These are phyloP conservation scores for Wickerhamomyces pijperi DNA, from an alignment of 805 yeast genomes.

Conservation along the genomic window DNA sequence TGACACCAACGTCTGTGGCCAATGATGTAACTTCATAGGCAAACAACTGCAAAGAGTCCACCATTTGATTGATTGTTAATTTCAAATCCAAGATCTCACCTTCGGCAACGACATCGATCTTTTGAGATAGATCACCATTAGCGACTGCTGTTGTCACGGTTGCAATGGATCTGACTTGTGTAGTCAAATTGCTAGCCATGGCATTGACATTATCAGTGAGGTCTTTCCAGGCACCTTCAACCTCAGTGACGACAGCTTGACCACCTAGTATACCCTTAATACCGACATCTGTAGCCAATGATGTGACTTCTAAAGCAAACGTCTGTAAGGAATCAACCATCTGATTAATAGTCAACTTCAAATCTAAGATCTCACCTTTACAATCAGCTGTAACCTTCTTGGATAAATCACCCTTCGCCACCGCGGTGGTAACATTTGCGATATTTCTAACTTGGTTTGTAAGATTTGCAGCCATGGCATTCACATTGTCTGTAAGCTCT, in stretches of 20 bases:
- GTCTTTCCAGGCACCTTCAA: constrained; percentile 81
- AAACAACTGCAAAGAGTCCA: constrained; percentile 75
- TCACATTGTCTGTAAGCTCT: constrained; percentile 81
- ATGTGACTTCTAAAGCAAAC: constrained; percentile 62
- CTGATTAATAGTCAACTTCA: constrained; percentile 50
- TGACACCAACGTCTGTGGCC: constrained; percentile 83
- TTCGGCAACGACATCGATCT: constrained; percentile 81
- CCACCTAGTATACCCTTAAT: constrained; percentile 79
- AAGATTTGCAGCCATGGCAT: constrained; percentile 84
- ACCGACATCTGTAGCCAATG: constrained; percentile 83
- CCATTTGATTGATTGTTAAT: constrained; percentile 82
- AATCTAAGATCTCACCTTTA: neutral
- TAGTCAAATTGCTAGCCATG: constrained; percentile 80
- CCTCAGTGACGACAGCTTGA: constrained; percentile 75
- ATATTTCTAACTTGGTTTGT: constrained; percentile 86
- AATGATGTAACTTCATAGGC: constrained; percentile 85
- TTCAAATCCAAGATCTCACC: constrained; percentile 80
- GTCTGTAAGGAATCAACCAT: constrained; percentile 83
- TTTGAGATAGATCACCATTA: constrained; percentile 74
- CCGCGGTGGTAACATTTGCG: constrained; percentile 79
- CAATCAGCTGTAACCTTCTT: constrained; percentile 38
- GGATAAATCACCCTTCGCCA: constrained; percentile 81
- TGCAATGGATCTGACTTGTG: constrained; percentile 82
- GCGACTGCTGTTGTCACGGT: constrained; percentile 90
- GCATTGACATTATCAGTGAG: constrained; percentile 77